Evolutionary conservation across 768 basidiomycete species (phyloP), one percentile per base, ranked within the genome.

Genomic region (Hygrophoropsis aurantiaca): DNA sequence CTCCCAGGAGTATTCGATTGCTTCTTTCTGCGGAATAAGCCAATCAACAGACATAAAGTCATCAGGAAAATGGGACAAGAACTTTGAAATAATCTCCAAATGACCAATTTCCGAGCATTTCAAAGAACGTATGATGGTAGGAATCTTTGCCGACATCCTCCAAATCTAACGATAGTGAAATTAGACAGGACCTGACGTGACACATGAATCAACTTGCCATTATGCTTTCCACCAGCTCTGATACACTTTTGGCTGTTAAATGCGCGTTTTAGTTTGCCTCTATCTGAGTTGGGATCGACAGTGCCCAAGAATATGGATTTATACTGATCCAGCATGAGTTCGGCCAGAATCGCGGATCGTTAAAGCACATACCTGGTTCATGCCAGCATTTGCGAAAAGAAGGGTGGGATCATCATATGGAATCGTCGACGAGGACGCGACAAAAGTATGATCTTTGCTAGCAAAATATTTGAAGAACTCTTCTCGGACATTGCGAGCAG

Each of bases 11-110:
- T 87, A 94, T 16, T 67, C 70, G 47, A 97, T 87, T 2, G 97
- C 95, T 54, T 98, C 97, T 80, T 87, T 85, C 94, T 95, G 64
- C 4, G n/a, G n/a, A n/a, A n/a, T n/a, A n/a, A n/a, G n/a, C n/a
- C n/a, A n/a, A n/a, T n/a, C n/a, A n/a, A n/a, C 36, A 33, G 21
- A 46, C 30, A 32, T 23, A 40, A 15, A 38, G 20, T 27, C 6
- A 38, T 3, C n/a, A n/a, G n/a, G n/a, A 35, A 15, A 26, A 40
- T n/a, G 35, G 7, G 32, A 30, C 24, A 58, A 65, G 37, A 42
- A 82, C 94, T 82, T 99, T 99, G 84, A 99, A 99, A 74, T 99
- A 99, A 68, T 99, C 94, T 0, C 97, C 97, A 57, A 98, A 99
- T 4, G 94, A 97, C 97, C 97, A 99, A 67, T 99, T 99, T 32